phyloP scores from a whole-genome alignment of 768 basidiomycete genomes.

The Scleroderma bovista region DNA sequence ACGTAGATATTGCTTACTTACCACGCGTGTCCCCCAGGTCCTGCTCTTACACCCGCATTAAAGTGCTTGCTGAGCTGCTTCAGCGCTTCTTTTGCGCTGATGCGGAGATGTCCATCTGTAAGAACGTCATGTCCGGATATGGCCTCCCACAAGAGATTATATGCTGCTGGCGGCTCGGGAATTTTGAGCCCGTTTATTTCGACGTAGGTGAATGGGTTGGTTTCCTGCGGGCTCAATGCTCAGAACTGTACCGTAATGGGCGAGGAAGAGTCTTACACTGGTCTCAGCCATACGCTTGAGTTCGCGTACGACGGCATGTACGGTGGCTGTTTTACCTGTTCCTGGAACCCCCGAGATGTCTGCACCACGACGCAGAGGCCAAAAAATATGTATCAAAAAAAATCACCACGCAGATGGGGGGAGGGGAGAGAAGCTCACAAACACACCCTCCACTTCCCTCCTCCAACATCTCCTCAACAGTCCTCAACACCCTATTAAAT shows the following conservation, averaged over 20 bases:
- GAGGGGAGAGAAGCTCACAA: constrained; percentile 47
- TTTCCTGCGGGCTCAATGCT: constrained; percentile 52
- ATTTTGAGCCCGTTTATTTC: constrained; percentile 96
- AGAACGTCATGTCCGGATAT: constrained; percentile 74
- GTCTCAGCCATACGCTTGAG: constrained; percentile 84
- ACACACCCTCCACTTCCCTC: constrained; percentile 94
- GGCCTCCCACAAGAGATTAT: constrained; percentile 87
- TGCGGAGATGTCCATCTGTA: constrained; percentile 56
- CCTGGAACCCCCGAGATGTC: constrained; percentile 99
- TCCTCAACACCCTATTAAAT: constrained; percentile 66
- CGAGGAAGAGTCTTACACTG: constrained; percentile 47
- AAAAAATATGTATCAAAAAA: too few species aligned
- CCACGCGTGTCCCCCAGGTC: constrained; percentile 88
- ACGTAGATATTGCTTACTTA: constrained; percentile 41
- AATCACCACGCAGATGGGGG: constrained; percentile 2
- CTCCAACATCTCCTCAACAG: constrained; percentile 81
- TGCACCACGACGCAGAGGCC: too few species aligned
- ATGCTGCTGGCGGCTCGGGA: constrained; percentile 89
- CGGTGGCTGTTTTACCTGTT: constrained; percentile 97
- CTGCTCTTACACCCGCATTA: constrained; percentile 50
- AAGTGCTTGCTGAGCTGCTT: constrained; percentile 77
- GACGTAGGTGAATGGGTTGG: constrained; percentile 90
- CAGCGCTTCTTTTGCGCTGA: constrained; percentile 78
- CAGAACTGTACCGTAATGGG: background rate
- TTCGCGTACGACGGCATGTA: constrained; percentile 87